Evolutionary conservation across 208 protist genomes (phyloP).

Genomic region (Crithidia sp.): DNA sequence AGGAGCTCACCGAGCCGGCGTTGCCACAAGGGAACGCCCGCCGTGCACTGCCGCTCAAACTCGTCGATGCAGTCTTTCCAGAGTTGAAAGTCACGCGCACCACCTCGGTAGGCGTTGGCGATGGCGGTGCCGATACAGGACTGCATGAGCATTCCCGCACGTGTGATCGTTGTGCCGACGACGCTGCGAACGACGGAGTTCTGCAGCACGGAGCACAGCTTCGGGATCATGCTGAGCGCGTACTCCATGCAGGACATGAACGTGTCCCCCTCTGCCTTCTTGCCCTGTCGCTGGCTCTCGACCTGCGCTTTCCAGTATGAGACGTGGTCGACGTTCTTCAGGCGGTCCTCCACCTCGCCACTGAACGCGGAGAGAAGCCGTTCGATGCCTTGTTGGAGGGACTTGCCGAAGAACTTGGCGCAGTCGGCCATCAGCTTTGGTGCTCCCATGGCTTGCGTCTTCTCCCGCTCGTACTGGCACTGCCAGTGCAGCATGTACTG

Average conservation of each 20-base stretch:
- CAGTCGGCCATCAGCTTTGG: slow-evolving; percentile 73
- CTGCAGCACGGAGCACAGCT: slow-evolving; percentile 70
- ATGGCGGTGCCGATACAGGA: slow-evolving; percentile 65
- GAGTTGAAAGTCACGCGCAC: slow-evolving; percentile 58
- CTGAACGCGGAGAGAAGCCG: slow-evolving; percentile 64
- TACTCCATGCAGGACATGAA: slow-evolving; percentile 78
- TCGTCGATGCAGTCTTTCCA: slow-evolving; percentile 66
- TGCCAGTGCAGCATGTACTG: slow-evolving; percentile 86
- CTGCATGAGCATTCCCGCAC: slow-evolving; percentile 68
- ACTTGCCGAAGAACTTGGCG: slow-evolving; percentile 71
- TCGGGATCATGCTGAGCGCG: slow-evolving; percentile 63
- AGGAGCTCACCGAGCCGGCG: slow-evolving; percentile 53
- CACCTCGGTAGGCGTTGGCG: slow-evolving; percentile 44
- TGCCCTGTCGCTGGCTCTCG: slow-evolving; percentile 37
- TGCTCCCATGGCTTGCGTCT: slow-evolving; percentile 64
- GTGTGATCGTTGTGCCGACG: slow-evolving; percentile 71
- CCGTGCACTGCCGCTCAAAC: slow-evolving; percentile 57
- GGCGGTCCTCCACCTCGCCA: slow-evolving; percentile 60
- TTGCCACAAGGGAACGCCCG: slow-evolving; percentile 70
- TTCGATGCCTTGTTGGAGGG: slow-evolving; percentile 82
- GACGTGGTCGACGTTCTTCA: slow-evolving; percentile 53
- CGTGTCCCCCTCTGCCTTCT: slow-evolving; percentile 33
- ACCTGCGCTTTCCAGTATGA: slow-evolving; percentile 76
- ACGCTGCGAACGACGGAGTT: slow-evolving; percentile 77
- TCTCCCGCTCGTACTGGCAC: slow-evolving; percentile 61